These are phyloP conservation scores for Cyberlindnera maritima DNA, from an alignment of 805 yeast species.

Conservation along the genomic window DNA sequence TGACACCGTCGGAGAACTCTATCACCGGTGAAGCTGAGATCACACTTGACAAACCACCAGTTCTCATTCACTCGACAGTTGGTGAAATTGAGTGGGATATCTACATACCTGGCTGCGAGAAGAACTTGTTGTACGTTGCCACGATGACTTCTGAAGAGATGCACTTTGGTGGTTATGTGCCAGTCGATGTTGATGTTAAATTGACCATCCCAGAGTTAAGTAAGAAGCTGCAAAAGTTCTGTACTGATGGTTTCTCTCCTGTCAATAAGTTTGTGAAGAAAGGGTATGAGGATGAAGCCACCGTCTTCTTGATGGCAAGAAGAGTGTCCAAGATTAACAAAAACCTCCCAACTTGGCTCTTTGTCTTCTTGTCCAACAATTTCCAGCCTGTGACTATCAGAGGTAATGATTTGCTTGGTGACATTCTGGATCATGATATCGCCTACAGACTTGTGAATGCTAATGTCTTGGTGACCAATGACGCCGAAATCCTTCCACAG, in stretches of 20 bases:
- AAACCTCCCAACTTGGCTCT: slow-evolving; percentile 19
- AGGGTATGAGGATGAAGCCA: slow-evolving; percentile 3
- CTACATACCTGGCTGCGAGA: slow-evolving; percentile 17
- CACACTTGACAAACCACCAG: background rate
- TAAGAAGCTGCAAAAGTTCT: slow-evolving; percentile 8
- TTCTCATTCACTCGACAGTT: background rate
- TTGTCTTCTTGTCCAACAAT: slow-evolving; percentile 10
- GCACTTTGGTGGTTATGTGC: background rate
- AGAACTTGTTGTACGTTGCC: slow-evolving; percentile 12
- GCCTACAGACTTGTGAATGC: slow-evolving; percentile 3
- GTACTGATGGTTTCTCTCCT: slow-evolving; percentile 24
- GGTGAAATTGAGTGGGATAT: slow-evolving; percentile 22
- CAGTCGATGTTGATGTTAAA: background rate
- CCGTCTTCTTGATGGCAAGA: slow-evolving; percentile 13
- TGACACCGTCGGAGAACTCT: background rate
- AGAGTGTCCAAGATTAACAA: slow-evolving; percentile 11
- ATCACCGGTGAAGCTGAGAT: background rate
- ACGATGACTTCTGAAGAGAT: slow-evolving; percentile 5
- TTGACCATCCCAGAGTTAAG: slow-evolving; percentile 8
- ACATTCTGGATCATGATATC: background rate
- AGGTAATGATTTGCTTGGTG: background rate
- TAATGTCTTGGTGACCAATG: slow-evolving; percentile 8
- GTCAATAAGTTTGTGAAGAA: slow-evolving; percentile 15
- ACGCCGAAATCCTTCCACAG: slow-evolving; percentile 7
- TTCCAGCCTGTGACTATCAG: slow-evolving; percentile 12